phyloP scores from a whole-genome alignment of 2,329 filamentous ascomycete genomes.

The Fusarium sp. region DNA sequence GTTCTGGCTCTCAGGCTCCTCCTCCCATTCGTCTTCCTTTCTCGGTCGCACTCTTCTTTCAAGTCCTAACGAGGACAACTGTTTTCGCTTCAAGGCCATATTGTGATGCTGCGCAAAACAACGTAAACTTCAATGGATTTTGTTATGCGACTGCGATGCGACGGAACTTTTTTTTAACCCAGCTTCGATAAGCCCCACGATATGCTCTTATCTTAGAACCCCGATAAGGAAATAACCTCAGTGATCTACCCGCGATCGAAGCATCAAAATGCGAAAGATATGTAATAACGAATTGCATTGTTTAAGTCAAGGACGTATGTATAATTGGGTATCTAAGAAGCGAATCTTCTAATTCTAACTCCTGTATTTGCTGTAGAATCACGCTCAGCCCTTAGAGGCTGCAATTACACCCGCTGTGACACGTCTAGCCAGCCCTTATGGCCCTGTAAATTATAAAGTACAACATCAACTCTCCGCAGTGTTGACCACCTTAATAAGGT shows the following conservation, averaged over 20 bases:
- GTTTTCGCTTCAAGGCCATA: slow-evolving; percentile 58
- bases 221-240: slow-evolving; percentile 24
- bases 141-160: background rate
- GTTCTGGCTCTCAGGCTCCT: slow-evolving; percentile 53
- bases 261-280: slow-evolving; percentile 2
- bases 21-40: slow-evolving; percentile 58
- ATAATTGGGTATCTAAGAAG: slow-evolving; percentile 17
- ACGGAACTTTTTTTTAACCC: slow-evolving; percentile 33
- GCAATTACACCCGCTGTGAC: background rate
- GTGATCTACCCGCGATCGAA: slow-evolving; percentile 18
- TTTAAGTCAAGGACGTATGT: no score
- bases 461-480: background rate
- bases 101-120: slow-evolving; percentile 8
- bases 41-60: slow-evolving; percentile 59
- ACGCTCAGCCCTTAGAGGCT: background rate
- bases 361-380: background rate
- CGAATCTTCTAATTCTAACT: background rate
- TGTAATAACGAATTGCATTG: no score
- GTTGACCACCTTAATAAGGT: no score
- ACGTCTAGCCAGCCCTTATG: background rate
- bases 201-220: slow-evolving; percentile 30
- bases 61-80: slow-evolving; percentile 50
- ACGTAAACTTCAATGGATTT: background rate
- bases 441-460: background rate
- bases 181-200: slow-evolving; percentile 36